Conservation (phyloP, 1,139 yeast species). For the Scheffersomyces quercinus region DNA sequence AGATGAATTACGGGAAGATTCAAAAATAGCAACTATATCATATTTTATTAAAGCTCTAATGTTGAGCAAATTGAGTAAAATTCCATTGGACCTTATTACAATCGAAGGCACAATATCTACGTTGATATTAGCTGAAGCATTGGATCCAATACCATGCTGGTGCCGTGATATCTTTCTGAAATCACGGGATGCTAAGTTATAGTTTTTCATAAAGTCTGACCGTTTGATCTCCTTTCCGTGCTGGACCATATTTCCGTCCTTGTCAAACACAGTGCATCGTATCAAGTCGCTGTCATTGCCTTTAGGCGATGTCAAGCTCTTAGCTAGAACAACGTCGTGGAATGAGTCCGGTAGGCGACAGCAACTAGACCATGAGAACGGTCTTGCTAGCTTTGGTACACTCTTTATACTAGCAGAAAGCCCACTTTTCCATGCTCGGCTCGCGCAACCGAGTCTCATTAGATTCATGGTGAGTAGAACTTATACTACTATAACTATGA, state of each 20-base stretch:
- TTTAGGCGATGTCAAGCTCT: slow-evolving; percentile 21
- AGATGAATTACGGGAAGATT: slow-evolving; percentile 21
- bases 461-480: no score
- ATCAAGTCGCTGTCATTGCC: slow-evolving; percentile 29
- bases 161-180: slow-evolving; percentile 40
- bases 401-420: no score
- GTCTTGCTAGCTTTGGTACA: no score
- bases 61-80: slow-evolving; percentile 42
- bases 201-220: slow-evolving; percentile 36
- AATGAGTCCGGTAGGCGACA: slow-evolving; percentile 4
- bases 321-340: slow-evolving; percentile 24
- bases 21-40: slow-evolving; percentile 43
- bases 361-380: no score
- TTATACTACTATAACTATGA: no score
- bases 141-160: slow-evolving; percentile 11
- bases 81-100: slow-evolving; percentile 36
- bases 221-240: slow-evolving; percentile 43
- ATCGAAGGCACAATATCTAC: slow-evolving; percentile 47
- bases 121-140: slow-evolving; percentile 16
- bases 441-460: no score
- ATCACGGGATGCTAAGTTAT: slow-evolving; percentile 42
- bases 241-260: slow-evolving; percentile 35
- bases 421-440: no score
- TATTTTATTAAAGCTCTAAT: slow-evolving; percentile 43
- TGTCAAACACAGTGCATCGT: slow-evolving; percentile 60